These are phyloP conservation scores for Sphaerobolus stellatus DNA, from an alignment of 1,284 basidiomycete species.

Conservation along the genomic window DNA sequence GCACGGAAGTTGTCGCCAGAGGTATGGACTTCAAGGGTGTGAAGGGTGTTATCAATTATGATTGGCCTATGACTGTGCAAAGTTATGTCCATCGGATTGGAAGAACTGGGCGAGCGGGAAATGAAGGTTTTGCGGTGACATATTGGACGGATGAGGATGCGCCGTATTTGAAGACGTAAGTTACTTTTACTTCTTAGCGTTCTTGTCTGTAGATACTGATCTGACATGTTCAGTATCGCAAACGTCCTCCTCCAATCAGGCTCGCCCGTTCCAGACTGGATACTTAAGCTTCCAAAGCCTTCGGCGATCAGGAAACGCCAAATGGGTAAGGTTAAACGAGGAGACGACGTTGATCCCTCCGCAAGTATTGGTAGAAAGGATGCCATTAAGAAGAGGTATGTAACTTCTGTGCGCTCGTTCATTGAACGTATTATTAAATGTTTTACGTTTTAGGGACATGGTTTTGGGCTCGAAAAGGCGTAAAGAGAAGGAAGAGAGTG, in stretches of 20 bases:
- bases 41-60: constrained; percentile 93
- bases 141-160: constrained; percentile 96
- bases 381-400: constrained; percentile 1
- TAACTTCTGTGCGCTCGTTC: constrained; percentile 2
- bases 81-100: constrained; percentile 96
- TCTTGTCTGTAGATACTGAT: constrained; percentile 10
- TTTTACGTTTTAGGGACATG: neutral
- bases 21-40: constrained; percentile 98
- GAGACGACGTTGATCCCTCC: constrained; percentile 71
- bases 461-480: neutral
- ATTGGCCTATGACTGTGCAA: constrained; percentile 92
- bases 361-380: constrained; percentile 47
- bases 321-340: constrained; percentile 83
- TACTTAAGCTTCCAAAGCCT: constrained; percentile 81
- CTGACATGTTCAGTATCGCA: constrained; percentile 65
- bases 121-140: constrained; percentile 89
- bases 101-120: constrained; percentile 91
- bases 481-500: neutral
- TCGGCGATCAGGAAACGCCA: constrained; percentile 83
- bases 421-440: too few relatives aligned
- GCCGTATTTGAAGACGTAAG: constrained; percentile 86
- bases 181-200: constrained; percentile 19
- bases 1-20: constrained; percentile 93
- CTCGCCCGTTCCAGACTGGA: constrained; percentile 88
- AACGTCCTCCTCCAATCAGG: constrained; percentile 93